Base-by-base conservation (phyloP, 805 yeast genomes). In the Saccharomycopsis sp. region DNA sequence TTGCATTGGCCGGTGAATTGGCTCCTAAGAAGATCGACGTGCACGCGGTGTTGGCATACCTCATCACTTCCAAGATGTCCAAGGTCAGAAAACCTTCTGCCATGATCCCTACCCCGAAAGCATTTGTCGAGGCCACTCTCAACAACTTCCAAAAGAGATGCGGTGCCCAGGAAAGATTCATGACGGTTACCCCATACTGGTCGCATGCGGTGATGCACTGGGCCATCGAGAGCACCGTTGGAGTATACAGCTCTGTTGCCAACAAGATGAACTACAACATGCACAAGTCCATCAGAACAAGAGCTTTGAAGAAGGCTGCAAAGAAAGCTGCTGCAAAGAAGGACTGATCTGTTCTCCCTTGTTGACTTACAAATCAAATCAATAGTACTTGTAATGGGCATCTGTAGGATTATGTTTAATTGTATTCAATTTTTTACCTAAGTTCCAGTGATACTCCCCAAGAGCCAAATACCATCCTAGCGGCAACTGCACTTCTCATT, bases 51-150 rank as follows among this genome's bases (percentile, higher is more conserved):
- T 60, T 88, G 34, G 84, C 96, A 7, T 92, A 92, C 61, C 68
- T 92, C 52, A 97, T 92, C 30, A 81, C 96, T 4, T 82, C 95
- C 25, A 83, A 94, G 48, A 87, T 92, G 96, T 88, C 96, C 34
- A 92, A 92, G 68, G 75, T 92, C 54, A 80, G 79, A 62, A 77
- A 80, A 54, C 57, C 92, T 8, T 80, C 94, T 17, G 58, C 68
- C 26, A 52, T 77, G 52, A 83, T 88, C 54, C 98, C 98, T 46
- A 78, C 65, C 53, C 95, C 97, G 41, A 73, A 75, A 57, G 57
- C 57, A 19, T 92, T 92, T 61, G 98, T 92, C 32, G 58, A 64
- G n/a, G 63, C 92, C 15, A 70, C 84, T 5, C 69, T 92, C 53
- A 63, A 63, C 34, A 68, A 71, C 41, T 73, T 80, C 46, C 96